These are phyloP conservation scores for Beta macrorhiza DNA, from an alignment of 179 eudicot species.

Conservation along the genomic window DNA sequence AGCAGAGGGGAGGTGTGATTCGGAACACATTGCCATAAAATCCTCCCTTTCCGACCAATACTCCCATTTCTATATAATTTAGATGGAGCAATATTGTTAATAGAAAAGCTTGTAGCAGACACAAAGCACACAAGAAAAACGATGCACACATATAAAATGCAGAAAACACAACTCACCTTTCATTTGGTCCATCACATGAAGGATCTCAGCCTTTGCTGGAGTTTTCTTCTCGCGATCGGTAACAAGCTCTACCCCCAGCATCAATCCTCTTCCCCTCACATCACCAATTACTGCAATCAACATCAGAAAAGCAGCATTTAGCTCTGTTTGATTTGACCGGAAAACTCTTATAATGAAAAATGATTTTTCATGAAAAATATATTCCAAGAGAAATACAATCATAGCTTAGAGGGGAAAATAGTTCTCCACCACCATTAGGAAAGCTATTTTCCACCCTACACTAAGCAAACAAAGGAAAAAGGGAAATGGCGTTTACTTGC, in stretches of 20 bases:
- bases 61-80: slow-evolving; percentile 63
- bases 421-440: too few relatives aligned
- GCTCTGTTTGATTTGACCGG: background rate
- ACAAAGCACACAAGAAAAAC: background rate
- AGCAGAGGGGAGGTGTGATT: slow-evolving; percentile 93
- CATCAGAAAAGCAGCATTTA: background rate
- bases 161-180: slow-evolving; percentile 52
- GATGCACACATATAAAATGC: background rate
- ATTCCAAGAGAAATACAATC: too few relatives aligned
- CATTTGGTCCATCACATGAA: slow-evolving; percentile 89
- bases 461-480: too few relatives aligned
- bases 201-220: slow-evolving; percentile 78
- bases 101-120: background rate
- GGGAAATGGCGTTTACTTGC: too few relatives aligned
- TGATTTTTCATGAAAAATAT: too few relatives aligned
- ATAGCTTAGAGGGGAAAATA: background rate
- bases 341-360: too few relatives aligned
- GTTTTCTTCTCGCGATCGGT: slow-evolving; percentile 73
- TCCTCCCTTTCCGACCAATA: slow-evolving; percentile 89
- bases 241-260: slow-evolving; percentile 93
- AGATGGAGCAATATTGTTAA: background rate
- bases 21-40: slow-evolving; percentile 86
- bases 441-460: too few relatives aligned
- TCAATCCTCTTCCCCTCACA: slow-evolving; percentile 91
- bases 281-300: slow-evolving; percentile 80